Conservation (phyloP, 2,329 filamentous ascomycete genomes). For the Penicillium sp. region DNA sequence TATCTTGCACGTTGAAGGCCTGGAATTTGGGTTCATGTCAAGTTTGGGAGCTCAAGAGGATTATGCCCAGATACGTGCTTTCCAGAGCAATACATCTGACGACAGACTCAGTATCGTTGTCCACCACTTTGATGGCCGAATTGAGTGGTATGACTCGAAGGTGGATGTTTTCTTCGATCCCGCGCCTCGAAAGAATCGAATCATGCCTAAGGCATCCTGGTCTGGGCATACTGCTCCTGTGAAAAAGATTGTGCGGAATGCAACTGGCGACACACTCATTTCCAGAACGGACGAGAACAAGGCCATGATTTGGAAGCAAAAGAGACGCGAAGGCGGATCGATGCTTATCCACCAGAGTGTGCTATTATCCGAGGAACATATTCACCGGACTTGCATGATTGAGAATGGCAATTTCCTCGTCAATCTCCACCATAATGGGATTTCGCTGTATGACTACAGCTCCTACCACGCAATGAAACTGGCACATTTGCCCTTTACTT, state of each 20-base stretch:
- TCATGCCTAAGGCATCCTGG: slow-evolving; percentile 68
- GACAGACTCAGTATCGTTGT: slow-evolving; percentile 71
- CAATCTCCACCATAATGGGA: slow-evolving; percentile 69
- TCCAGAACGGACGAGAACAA: slow-evolving; percentile 78
- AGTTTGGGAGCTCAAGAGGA: slow-evolving; percentile 39
- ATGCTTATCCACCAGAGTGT: slow-evolving; percentile 66
- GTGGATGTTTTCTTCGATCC: slow-evolving; percentile 81
- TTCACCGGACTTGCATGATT: slow-evolving; percentile 77
- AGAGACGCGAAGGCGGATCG: slow-evolving; percentile 50
- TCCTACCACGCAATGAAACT: slow-evolving; percentile 59
- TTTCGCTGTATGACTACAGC: slow-evolving; percentile 80
- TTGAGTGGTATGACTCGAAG: slow-evolving; percentile 77
- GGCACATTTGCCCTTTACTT: slow-evolving; percentile 57
- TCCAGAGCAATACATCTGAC: slow-evolving; percentile 62
- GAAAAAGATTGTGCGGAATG: slow-evolving; percentile 83
- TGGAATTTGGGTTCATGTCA: slow-evolving; percentile 45
- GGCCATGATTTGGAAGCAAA: slow-evolving; percentile 79
- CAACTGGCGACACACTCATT: slow-evolving; percentile 74
- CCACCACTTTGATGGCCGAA: slow-evolving; percentile 81
- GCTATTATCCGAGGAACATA: slow-evolving; percentile 66
- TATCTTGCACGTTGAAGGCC: slow-evolving; percentile 71
- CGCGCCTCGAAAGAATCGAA: slow-evolving; percentile 56
- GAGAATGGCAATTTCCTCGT: slow-evolving; percentile 76
- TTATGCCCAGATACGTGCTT: slow-evolving; percentile 70
- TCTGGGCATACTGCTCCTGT: slow-evolving; percentile 79